phyloP scores from a whole-genome alignment of 306 rosid species.

The Sophora flavescens region DNA sequence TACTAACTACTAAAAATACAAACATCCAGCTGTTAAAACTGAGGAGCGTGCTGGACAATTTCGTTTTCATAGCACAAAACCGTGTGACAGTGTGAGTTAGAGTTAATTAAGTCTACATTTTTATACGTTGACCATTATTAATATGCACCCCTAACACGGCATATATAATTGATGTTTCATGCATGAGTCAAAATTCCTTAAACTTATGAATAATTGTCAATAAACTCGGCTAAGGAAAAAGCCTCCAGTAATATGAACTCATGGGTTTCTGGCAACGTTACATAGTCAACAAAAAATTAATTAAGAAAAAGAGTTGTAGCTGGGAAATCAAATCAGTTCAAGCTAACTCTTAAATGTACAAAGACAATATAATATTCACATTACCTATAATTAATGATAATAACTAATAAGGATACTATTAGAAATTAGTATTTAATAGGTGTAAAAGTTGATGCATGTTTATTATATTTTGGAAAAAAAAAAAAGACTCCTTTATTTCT shows the following conservation, averaged over 20 bases:
- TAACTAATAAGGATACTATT: too few species aligned
- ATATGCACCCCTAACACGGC: background rate
- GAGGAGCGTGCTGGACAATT: background rate
- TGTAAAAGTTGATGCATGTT: too few species aligned
- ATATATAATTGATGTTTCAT: background rate
- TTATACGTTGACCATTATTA: background rate
- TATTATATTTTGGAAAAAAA: too few species aligned
- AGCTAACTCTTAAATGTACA: background rate
- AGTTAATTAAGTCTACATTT: background rate
- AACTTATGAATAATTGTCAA: background rate
- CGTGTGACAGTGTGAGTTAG: background rate
- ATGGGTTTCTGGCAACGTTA: too few species aligned
- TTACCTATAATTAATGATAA: too few species aligned
- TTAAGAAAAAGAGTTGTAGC: background rate
- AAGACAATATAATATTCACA: conserved; percentile 35
- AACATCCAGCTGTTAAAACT: too few species aligned
- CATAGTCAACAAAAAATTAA: background rate
- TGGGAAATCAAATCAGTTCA: background rate
- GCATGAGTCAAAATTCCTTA: background rate
- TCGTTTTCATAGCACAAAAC: background rate
- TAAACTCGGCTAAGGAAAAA: background rate
- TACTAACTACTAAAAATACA: too few species aligned
- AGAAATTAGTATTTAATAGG: too few species aligned
- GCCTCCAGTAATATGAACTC: too few species aligned
- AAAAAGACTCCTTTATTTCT: too few species aligned